Evolutionary conservation across 257 asterid genomes (phyloP), one percentile per base, ranked within the genome.

Genomic region (Cynanchum wilfordii): DNA sequence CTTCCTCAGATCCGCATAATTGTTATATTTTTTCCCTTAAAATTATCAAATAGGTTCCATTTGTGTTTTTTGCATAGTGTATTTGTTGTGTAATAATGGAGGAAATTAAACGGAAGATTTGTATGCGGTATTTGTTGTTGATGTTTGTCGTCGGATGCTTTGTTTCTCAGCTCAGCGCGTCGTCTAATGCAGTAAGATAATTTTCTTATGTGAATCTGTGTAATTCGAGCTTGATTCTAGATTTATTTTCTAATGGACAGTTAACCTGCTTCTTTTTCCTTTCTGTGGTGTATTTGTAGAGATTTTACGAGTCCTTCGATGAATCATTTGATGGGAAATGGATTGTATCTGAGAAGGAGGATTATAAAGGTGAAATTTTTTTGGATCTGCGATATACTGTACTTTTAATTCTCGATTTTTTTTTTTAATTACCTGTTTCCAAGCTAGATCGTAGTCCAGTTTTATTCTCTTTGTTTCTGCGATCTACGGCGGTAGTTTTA

Each of bases 261-360:
- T 24, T 50, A 17, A 58, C 62, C 49, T 45, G 25, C 19, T 63
- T 8, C 47, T 8, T 42, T 42, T 42, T 42, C 33, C 1, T 47
- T 22, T 66, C 13, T 25, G 27, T 72, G 20, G 66, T 81, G 76
- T 57, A 66, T 67, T 71, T 82, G 51, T 78, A 95, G 99, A 84
- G 59, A 82, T 85, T 90, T 55, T 86, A 92, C 78, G 99, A 95
- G 76, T 78, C 98, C 60, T 95, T 95, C 70, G 98, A 95, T 66
- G 97, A 88, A 79, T 78, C 85, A 20, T 87, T 91, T 27, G 95
- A 87, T 11, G 97, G 95, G 29, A 82, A 90, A 49, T 95, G 98
- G 98, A 76, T 84, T 20, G 96, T 72, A 24, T 91, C 97, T 38
- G 88, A 86, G 81, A 89, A 89, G 76, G 86, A 81, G 71, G 97